Percentiles rank a stretch among this genome's conserved stretches.
Conservation (phyloP, 495 filamentous ascomycete genomes). For the Penicillium soppii region DNA sequence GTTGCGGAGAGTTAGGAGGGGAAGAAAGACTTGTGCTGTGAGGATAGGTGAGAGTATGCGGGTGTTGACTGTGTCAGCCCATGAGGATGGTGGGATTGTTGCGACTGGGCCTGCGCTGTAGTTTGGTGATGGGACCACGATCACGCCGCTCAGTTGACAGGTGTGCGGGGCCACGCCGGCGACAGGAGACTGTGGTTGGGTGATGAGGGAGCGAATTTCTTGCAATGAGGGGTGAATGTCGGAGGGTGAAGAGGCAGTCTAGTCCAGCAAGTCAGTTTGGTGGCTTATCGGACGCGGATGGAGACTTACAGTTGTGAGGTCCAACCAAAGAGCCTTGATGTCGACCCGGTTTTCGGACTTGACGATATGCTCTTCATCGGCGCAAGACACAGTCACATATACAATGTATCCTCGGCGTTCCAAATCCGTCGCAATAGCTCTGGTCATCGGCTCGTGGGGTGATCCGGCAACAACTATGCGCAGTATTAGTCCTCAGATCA, state of each 20-base stretch:
- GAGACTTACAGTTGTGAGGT: conserved; percentile 58
- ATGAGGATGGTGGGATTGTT: conserved; percentile 74
- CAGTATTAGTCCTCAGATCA: conserved; percentile 13
- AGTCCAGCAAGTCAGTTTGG: conserved; percentile 32
- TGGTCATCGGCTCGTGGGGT: conserved; percentile 74
- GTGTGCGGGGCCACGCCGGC: conserved; percentile 70
- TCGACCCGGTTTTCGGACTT: conserved; percentile 73
- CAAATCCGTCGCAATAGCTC: conserved; percentile 77
- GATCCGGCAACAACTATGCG: conserved; percentile 73
- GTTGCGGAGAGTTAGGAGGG: conserved; percentile 60
- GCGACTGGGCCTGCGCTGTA: conserved; percentile 75
- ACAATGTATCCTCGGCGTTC: conserved; percentile 93
- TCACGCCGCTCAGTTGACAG: conserved; percentile 71
- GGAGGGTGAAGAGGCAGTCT: conserved; percentile 56
- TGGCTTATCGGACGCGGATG: background rate
- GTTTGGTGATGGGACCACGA: conserved; percentile 64
- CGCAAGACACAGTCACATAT: conserved; percentile 75
- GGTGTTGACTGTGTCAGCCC: conserved; percentile 86
- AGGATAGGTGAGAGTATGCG: conserved; percentile 91
- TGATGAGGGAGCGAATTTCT: conserved; percentile 56
- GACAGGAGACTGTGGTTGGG: conserved; percentile 67
- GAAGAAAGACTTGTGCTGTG: conserved; percentile 82
- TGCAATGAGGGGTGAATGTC: conserved; percentile 52
- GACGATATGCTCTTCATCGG: conserved; percentile 80
- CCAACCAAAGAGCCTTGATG: conserved; percentile 77